Evolutionary conservation across 2,329 filamentous ascomycete genomes (phyloP).

Genomic region (Neofusicoccum laricinum): DNA sequence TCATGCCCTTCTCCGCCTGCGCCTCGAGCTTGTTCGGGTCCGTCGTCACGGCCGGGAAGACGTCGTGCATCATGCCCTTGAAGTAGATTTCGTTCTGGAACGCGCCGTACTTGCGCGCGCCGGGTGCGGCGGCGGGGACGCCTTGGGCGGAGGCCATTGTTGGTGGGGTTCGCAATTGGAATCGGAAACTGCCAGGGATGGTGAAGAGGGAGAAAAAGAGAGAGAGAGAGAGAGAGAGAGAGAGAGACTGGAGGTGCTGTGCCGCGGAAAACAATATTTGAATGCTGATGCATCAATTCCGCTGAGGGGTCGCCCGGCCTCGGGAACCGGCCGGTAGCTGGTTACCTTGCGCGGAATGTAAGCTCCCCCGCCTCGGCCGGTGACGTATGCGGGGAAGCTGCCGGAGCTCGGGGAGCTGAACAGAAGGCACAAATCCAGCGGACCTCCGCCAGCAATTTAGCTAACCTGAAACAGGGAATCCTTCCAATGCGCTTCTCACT

Average conservation of each 20-base stretch:
- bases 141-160: background rate
- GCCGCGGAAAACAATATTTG: background rate
- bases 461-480: no score
- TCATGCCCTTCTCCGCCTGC: constrained; percentile 52
- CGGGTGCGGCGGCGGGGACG: constrained; percentile 1
- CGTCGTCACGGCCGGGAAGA: constrained; percentile 55
- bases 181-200: background rate
- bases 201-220: background rate
- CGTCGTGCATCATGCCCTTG: constrained; percentile 50
- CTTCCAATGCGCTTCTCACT: no score
- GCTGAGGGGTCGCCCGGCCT: background rate
- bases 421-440: no score
- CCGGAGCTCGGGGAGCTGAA: background rate
- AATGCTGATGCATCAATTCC: background rate
- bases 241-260: background rate
- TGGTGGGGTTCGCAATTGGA: no score
- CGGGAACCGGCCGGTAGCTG: constrained; percentile 3
- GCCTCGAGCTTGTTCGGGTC: constrained; percentile 57
- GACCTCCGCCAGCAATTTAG: no score
- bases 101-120: constrained; percentile 36
- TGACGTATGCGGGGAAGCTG: background rate
- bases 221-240: background rate
- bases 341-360: background rate
- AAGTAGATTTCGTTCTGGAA: constrained; percentile 48
- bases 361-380: background rate